A percentile compares a stretch with the other conserved stretches of the same genome.
phyloP scores from a whole-genome alignment of 148 eudicot genomes.

The Rhododendron vialii region DNA sequence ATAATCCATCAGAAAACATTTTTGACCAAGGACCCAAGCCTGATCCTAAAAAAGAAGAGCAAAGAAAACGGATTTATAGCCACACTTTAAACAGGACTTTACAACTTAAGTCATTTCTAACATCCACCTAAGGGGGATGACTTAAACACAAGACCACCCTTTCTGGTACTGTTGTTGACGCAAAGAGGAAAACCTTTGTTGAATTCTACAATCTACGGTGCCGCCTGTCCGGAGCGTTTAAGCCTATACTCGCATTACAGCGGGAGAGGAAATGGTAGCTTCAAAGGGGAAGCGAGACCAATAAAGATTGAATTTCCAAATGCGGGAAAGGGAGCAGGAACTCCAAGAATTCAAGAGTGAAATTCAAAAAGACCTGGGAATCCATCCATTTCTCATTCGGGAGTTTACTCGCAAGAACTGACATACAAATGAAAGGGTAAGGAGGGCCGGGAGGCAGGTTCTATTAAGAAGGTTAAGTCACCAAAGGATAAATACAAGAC shows the following conservation, averaged over 20 bases:
- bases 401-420: background rate
- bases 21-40: background rate
- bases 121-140: background rate
- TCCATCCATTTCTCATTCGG: background rate
- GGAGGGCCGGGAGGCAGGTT: background rate
- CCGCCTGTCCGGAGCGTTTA: background rate
- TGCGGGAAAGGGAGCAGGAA: background rate
- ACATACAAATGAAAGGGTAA: background rate
- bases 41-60: background rate
- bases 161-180: background rate
- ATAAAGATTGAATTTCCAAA: background rate
- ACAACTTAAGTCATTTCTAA: background rate
- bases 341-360: background rate
- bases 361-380: background rate
- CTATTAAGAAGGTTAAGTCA: background rate
- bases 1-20: background rate
- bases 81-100: background rate
- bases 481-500: background rate
- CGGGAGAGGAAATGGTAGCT: background rate
- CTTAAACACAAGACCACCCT: background rate
- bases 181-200: background rate
- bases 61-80: background rate
- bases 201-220: background rate
- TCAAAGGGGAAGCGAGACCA: background rate
- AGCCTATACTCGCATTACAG: background rate